Evolutionary conservation across 192 early-diverging fungal genomes (phyloP).

Genomic region (Backusella mclennaniae): DNA sequence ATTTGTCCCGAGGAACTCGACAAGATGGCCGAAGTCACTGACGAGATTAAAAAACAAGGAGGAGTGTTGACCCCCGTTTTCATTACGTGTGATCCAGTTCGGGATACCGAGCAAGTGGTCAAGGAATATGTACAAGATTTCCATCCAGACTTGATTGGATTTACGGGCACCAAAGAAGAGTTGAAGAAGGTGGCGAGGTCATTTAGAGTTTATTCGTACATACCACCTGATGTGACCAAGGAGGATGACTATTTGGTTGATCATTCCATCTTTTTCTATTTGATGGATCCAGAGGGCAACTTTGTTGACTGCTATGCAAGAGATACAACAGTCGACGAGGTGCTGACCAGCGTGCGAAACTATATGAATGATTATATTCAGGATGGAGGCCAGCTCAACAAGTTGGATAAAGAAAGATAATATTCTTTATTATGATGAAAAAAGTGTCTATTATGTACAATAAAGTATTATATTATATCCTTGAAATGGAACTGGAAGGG

Average conservation of each 20-base stretch:
- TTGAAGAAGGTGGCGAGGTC: slow-evolving; percentile 82
- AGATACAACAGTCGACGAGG: slow-evolving; percentile 66
- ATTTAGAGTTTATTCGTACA: slow-evolving; percentile 94
- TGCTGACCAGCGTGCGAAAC: slow-evolving; percentile 54
- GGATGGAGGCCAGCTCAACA: slow-evolving; percentile 36
- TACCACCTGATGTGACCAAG: slow-evolving; percentile 75
- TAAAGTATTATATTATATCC: neutral
- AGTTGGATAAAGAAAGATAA: neutral
- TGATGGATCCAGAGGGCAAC: slow-evolving; percentile 88
- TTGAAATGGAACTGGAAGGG: neutral
- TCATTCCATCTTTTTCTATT: slow-evolving; percentile 98
- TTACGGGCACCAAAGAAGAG: slow-evolving; percentile 87
- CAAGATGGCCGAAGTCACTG: slow-evolving; percentile 90
- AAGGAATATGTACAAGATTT: slow-evolving; percentile 82
- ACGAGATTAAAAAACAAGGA: slow-evolving; percentile 47
- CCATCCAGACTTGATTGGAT: slow-evolving; percentile 89
- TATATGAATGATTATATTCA: slow-evolving; percentile 46
- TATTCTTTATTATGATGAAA: neutral
- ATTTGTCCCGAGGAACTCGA: slow-evolving; percentile 99
- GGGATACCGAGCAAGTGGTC: slow-evolving; percentile 84
- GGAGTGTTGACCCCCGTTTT: slow-evolving; percentile 81
- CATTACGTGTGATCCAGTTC: slow-evolving; percentile 95
- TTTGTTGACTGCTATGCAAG: slow-evolving; percentile 92
- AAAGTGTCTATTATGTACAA: neutral
- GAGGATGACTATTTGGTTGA: slow-evolving; percentile 97